phyloP scores from a whole-genome alignment of 2,329 filamentous ascomycete genomes.

The Exophiala viscosa region DNA sequence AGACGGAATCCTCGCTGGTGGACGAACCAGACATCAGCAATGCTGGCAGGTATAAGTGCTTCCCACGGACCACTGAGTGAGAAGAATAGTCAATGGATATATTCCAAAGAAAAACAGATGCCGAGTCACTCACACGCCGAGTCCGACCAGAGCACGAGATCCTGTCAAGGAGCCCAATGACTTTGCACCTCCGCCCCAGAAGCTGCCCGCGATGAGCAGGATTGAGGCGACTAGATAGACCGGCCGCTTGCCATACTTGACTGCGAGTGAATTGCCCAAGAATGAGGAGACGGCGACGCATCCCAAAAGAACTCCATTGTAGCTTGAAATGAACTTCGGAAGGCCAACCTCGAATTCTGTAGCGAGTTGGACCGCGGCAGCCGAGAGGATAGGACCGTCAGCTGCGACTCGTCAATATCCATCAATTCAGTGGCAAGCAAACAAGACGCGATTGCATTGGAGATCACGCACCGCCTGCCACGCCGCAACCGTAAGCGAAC shows the following conservation, averaged over 20 bases:
- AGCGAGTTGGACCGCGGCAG: conserved; percentile 37
- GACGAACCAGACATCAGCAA: conserved; percentile 43
- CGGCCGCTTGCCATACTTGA: conserved; percentile 39
- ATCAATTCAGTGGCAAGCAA: background rate
- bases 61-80: background rate
- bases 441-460: background rate
- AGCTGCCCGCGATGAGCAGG: conserved; percentile 35
- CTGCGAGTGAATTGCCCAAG: conserved; percentile 30
- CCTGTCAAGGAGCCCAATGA: background rate
- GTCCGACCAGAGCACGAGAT: conserved; percentile 33
- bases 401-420: conserved; percentile 26
- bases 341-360: conserved; percentile 11
- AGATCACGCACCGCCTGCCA: background rate
- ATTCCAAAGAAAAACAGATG: too few relatives aligned
- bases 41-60: conserved; percentile 30
- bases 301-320: background rate
- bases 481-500: background rate
- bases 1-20: conserved; percentile 40
- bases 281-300: background rate
- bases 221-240: conserved; percentile 36
- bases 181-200: conserved; percentile 16
- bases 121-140: conserved; percentile 31
- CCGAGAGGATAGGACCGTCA: conserved; percentile 38
- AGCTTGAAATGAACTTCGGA: conserved; percentile 19
- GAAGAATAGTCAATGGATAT: too few relatives aligned